Evolutionary conservation across 169 alveolate genomes (phyloP).

Genomic region (Perkinsus chesapeaki): DNA sequence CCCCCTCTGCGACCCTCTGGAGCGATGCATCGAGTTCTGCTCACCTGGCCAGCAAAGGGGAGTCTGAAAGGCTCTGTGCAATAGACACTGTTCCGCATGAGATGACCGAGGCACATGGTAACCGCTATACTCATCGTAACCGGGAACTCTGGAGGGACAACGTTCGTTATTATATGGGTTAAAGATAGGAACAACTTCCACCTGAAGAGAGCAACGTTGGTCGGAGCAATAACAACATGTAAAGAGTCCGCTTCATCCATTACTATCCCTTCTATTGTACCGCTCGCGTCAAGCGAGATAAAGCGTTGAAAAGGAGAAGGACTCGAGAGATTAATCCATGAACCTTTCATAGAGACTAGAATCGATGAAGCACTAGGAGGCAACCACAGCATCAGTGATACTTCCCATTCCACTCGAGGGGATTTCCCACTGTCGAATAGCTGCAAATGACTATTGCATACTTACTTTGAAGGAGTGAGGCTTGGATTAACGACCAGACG

Average conservation of each 20-base stretch:
- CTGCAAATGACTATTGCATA: too few species aligned
- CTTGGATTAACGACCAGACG: slow-evolving; percentile 62
- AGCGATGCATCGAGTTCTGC: slow-evolving; percentile 22
- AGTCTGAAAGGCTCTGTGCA: slow-evolving; percentile 97
- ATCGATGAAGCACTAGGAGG: too few species aligned
- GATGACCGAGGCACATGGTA: slow-evolving; percentile 81
- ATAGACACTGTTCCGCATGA: slow-evolving; percentile 80
- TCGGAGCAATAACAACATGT: slow-evolving; percentile 23
- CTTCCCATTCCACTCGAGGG: too few species aligned
- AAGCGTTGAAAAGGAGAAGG: too few species aligned
- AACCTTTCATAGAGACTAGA: too few species aligned
- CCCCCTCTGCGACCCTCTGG: too few species aligned
- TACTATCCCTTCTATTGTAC: too few species aligned
- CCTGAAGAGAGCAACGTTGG: neutral
- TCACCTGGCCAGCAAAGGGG: slow-evolving; percentile 88
- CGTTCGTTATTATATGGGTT: slow-evolving; percentile 92
- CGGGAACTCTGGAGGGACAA: slow-evolving; percentile 98
- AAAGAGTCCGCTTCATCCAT: too few species aligned
- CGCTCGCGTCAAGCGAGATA: too few species aligned
- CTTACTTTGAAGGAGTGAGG: slow-evolving; percentile 29
- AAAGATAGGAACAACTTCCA: slow-evolving; percentile 85
- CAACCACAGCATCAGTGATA: too few species aligned
- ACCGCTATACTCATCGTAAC: slow-evolving; percentile 88
- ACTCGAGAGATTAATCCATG: too few species aligned
- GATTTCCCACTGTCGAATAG: too few species aligned